Base-by-base conservation (phyloP, 768 basidiomycete genomes). In the Lactifluus rugatus region DNA sequence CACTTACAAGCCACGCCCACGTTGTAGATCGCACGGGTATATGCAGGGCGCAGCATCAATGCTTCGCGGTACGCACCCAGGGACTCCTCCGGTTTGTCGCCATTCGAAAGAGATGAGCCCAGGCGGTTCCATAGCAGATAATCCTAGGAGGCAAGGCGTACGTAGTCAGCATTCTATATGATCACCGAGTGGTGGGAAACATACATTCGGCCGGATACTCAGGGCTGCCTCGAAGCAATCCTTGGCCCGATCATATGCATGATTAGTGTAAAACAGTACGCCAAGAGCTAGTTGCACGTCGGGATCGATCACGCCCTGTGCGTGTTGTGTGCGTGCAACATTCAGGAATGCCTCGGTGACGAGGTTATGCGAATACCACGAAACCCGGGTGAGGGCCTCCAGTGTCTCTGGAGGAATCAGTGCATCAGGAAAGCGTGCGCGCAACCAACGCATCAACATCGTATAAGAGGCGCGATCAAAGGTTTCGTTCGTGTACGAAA, bases 1-100 rank as follows among this genome's bases (percentile, higher is more conserved):
- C 3, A 81, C 90, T 65, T 67, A 93, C 93, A 99, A 21, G 94
- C 93, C 26, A 99, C 96, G 45, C 94, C 96, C 36, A 99, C 90
- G 66, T 99, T 99, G 69, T 95, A 97, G 23, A 97, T 90, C 10
- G 94, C 96, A 11, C 96, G 84, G 1, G 96, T 98, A 70, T 96
- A 99, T 0, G 93, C 94, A 26, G 96, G 96, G 39, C 93, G 82
- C 48, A 97, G 74, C 66, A 83, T 85, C 25, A 99, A 77, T 0
- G 96, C 96, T 69, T 93, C 84, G 58, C 89, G 79, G 69, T 99
- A 96, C 14, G 87, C 89, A 16, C 87, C 87, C 9, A 93, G 73
- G 3, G 95, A 94, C 69, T 94, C 92, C 70, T 98, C 96, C 0
- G 96, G 93, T 61, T 89, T 87, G 63, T 82, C 90, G 0, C 91